These are phyloP conservation scores for Talaromyces sp. DNA, from an alignment of 2,329 filamentous ascomycete species.

Conservation along the genomic window DNA sequence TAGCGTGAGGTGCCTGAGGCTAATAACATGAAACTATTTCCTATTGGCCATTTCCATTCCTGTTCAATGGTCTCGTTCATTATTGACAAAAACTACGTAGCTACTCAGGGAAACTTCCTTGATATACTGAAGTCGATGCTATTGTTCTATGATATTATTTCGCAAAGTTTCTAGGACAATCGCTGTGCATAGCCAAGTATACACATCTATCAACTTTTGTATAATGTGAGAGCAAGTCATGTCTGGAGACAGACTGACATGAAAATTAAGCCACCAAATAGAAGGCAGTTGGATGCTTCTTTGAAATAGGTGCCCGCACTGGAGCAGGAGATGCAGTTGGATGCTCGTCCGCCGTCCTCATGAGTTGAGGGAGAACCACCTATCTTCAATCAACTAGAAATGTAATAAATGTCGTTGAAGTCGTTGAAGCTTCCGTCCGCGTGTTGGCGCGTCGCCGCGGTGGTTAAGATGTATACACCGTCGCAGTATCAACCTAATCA, in stretches of 20 bases:
- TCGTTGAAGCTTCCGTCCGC: constrained; percentile 10
- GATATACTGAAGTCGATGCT: not conserved
- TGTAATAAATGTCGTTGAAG: constrained; percentile 2
- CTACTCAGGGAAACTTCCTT: not conserved
- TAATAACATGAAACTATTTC: not conserved
- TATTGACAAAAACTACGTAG: not conserved
- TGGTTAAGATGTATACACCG: not conserved
- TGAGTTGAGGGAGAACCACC: constrained; percentile 28
- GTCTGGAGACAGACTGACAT: not conserved
- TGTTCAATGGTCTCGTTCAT: not conserved
- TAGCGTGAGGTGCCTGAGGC: not conserved
- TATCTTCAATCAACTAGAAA: constrained; percentile 7
- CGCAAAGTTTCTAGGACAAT: not conserved
- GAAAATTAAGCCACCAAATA: constrained; percentile 19
- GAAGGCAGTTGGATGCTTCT: constrained; percentile 46
- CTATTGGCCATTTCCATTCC: not conserved
- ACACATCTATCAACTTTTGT: not conserved
- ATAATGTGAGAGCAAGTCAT: not conserved
- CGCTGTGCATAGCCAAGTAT: not conserved
- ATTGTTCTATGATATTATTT: not conserved
- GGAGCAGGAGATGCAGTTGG: constrained; percentile 39
- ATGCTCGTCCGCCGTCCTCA: constrained; percentile 36
- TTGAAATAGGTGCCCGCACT: constrained; percentile 30
- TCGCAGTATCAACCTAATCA: not conserved
- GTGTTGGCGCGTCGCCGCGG: not conserved